Evolutionary conservation across 768 basidiomycete genomes (phyloP).

Genomic region (Lactifluus subvellereus): DNA sequence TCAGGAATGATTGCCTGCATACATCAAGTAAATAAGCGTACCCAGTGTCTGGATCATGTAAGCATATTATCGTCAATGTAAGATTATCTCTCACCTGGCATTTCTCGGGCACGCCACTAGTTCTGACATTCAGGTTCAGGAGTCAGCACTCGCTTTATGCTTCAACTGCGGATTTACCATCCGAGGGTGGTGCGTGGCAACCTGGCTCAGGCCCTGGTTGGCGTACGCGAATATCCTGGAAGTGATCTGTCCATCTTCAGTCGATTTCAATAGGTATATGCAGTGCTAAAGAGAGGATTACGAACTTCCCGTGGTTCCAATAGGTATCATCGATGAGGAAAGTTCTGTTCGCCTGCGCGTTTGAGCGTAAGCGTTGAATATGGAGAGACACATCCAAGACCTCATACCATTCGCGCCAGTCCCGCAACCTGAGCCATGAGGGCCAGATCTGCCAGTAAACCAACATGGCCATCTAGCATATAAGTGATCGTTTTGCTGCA

Average conservation of each 20-base stretch:
- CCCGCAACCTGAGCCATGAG: constrained; percentile 62
- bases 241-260: constrained; percentile 61
- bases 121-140: constrained; percentile 36
- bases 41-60: constrained; percentile 51
- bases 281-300: constrained; percentile 3
- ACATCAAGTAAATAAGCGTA: constrained; percentile 28
- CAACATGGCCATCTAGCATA: constrained; percentile 60
- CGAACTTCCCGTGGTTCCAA: constrained; percentile 70
- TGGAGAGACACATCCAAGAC: background rate
- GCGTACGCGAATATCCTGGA: constrained; percentile 44
- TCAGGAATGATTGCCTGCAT: background rate
- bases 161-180: constrained; percentile 39
- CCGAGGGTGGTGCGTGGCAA: constrained; percentile 54
- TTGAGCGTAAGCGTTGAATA: background rate
- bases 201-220: constrained; percentile 63
- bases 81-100: constrained; percentile 44
- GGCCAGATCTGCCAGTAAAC: constrained; percentile 59
- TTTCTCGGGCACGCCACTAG: constrained; percentile 66
- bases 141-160: background rate
- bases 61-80: constrained; percentile 16
- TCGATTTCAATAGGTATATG: constrained; percentile 3
- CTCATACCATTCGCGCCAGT: constrained; percentile 55
- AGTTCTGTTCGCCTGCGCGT: constrained; percentile 49
- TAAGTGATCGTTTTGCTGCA: constrained; percentile 68
- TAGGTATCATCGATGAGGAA: constrained; percentile 65